phyloP scores from a whole-genome alignment of 2,329 filamentous ascomycete species.

The Botryosphaeria agaves region DNA sequence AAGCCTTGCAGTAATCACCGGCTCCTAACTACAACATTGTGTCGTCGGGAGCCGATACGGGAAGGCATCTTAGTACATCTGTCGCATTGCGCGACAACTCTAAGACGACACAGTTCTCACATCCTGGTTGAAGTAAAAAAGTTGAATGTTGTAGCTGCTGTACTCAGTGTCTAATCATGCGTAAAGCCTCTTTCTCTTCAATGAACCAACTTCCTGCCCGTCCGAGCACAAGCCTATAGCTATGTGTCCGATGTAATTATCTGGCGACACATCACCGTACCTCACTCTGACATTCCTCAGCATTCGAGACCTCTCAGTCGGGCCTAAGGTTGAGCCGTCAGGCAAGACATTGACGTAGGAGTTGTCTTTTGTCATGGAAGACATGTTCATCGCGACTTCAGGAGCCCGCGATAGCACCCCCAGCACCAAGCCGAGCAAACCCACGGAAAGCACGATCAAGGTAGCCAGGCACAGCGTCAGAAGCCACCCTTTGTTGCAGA shows the following conservation, averaged over 20 bases:
- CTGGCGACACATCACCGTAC: conserved; percentile 8
- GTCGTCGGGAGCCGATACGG: too few relatives aligned
- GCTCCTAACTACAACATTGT: too few relatives aligned
- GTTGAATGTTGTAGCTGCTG: too few relatives aligned
- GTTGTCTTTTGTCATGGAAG: conserved; percentile 9
- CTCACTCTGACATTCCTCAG: conserved; percentile 8
- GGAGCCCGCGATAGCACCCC: conserved; percentile 3
- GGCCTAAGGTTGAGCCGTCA: conserved; percentile 8
- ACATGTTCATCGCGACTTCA: conserved; percentile 6
- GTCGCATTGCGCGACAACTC: too few relatives aligned
- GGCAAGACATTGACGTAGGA: conserved; percentile 7
- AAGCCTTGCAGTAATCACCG: too few relatives aligned
- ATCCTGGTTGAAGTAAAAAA: too few relatives aligned
- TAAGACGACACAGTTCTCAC: too few relatives aligned
- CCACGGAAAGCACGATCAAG: conserved; percentile 4
- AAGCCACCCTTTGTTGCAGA: conserved; percentile 4
- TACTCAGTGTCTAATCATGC: background rate
- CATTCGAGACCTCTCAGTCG: conserved; percentile 6
- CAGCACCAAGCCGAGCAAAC: conserved; percentile 4
- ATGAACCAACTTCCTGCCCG: background rate
- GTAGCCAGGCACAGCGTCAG: conserved; percentile 5
- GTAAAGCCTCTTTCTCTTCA: background rate
- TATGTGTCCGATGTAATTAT: conserved; percentile 6
- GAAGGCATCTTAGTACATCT: too few relatives aligned
- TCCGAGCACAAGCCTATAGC: background rate